Base-by-base conservation (phyloP, 2,329 filamentous ascomycete genomes). In the Colletotrichum magnum region DNA sequence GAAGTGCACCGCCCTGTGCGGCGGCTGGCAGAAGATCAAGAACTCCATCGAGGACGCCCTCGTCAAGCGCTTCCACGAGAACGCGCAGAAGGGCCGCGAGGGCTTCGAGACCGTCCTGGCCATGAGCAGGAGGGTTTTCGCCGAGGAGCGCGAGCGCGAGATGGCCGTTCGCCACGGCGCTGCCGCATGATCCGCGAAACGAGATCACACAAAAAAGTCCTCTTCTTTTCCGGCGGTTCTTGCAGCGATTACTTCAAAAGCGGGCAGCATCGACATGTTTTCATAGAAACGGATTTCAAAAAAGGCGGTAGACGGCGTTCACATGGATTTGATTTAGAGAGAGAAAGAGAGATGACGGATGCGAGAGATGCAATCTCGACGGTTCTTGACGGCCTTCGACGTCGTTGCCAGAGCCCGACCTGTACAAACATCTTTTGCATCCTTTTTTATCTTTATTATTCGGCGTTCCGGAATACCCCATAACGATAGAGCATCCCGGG, bases 11-110 rank as follows among this genome's bases (percentile, higher is more conserved):
- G 96, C 96, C 0, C 85, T 98, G 10, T 97, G 94, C 80, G 95
- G 96, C 74, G 96, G 96, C 71, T 99, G 96, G 95, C 94, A 98
- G 83, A 94, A 94, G 78, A 94, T 98, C 79, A 96, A 94, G 86
- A 97, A 96, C 83, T 94, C 92, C 79, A 97, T 99, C 75, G 96
- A 99, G 84, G 94, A 98, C 75, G 91, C 93, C 60, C 93, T 94
- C 50, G 92, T 98, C 52, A 93, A 92, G 73, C 87, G 94, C 63
- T 99, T 99, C 84, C 89, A 90, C 74, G 94, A 99, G 81, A 99
- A 99, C 77, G 95, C 96, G 26, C 86, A 87, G 74, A 95, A 94
- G 82, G 96, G 96, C 72, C 91, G 93, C 72, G 95, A 98, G 81
- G 96, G 96, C 2, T 99, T 99, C 78, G 96, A 99, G 85, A 90